Conservation (phyloP, 192 early-diverging fungal genomes). For the Coemansia sp. region DNA sequence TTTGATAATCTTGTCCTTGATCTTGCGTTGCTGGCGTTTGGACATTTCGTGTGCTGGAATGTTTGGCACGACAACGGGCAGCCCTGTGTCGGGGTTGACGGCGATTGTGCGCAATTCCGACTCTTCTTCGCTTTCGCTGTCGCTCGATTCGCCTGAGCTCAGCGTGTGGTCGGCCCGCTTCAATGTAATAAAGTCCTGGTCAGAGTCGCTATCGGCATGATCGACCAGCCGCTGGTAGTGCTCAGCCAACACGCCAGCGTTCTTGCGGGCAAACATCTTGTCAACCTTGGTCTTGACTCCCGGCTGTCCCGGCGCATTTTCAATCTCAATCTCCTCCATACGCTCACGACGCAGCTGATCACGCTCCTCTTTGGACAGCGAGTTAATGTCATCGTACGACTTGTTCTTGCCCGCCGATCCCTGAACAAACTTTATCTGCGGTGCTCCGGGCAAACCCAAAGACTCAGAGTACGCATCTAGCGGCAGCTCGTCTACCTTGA, state of each 20-base stretch:
- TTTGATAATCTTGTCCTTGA: constrained; percentile 73
- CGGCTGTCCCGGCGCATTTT: constrained; percentile 16
- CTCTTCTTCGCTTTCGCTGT: constrained; percentile 42
- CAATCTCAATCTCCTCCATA: constrained; percentile 27
- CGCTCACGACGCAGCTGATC: constrained; percentile 23
- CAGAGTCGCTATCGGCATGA: constrained; percentile 49
- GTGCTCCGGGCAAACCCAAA: constrained; percentile 92
- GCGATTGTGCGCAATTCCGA: constrained; percentile 51
- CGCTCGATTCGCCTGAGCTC: constrained; percentile 51
- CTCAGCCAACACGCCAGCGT: constrained; percentile 84
- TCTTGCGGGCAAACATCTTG: constrained; percentile 91
- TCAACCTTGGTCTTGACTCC: constrained; percentile 76
- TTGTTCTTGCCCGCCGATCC: constrained; percentile 65
- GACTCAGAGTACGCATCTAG: constrained; percentile 84
- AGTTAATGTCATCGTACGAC: constrained; percentile 55
- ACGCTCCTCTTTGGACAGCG: constrained; percentile 49
- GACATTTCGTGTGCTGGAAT: constrained; percentile 43
- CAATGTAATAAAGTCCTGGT: constrained; percentile 82
- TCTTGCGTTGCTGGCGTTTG: constrained; percentile 55
- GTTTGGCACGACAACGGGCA: constrained; percentile 47
- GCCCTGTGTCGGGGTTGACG: constrained; percentile 30
- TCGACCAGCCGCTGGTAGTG: constrained; percentile 89
- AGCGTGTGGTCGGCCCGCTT: constrained; percentile 82
- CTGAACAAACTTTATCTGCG: constrained; percentile 91
- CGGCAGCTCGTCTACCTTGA: constrained; percentile 85